Base-by-base conservation (phyloP, 805 yeast species). In the Candida andamanensis region DNA sequence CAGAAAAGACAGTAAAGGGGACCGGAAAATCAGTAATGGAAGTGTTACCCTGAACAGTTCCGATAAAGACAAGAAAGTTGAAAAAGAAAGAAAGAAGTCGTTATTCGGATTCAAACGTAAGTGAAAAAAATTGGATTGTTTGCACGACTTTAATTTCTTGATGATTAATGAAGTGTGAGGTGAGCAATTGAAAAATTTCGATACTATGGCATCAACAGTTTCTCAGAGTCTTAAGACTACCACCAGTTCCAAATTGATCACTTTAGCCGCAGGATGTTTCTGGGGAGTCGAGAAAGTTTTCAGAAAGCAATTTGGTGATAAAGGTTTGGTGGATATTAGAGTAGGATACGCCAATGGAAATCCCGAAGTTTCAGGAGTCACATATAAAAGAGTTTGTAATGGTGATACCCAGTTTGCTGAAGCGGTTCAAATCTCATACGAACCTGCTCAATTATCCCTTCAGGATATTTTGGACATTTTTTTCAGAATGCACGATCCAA, bases 401-500 rank as follows among this genome's bases (percentile, higher is more conserved):
- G 90, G 89, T 17, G 63, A 67, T n/a, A 86, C 97, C 1, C 71
- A 76, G 15, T 63, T 55, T 50, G 95, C 95, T 4, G 98, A 90
- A 55, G 79, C 84, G 5, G 60, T 90, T 14, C 96, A 90, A 56
- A 66, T 90, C 9, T 68, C 90, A 1, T 92, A 74, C 49, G 89
- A 87, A 47, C 95, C 96, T 15, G 42, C 67, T 3, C 43, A 56
- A n/a, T 68, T 85, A 2, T 39, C 74, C 3, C 68, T 77, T 47
- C 72, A 60, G 35, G 84, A 81, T 17, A 59, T 90, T 27, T 58
- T 85, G 26, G 89, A 80, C 35, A 85, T 89, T 45, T 92, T 90
- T 66, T 89, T 86, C 65, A 69, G 81, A 48, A 85, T 86, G 55
- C 98, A 90, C 56, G 97, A 92, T 58, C 97, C 98, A 29, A 92